Conservation (phyloP, 2,329 filamentous ascomycete species). For the Arachnomyces sp. region DNA sequence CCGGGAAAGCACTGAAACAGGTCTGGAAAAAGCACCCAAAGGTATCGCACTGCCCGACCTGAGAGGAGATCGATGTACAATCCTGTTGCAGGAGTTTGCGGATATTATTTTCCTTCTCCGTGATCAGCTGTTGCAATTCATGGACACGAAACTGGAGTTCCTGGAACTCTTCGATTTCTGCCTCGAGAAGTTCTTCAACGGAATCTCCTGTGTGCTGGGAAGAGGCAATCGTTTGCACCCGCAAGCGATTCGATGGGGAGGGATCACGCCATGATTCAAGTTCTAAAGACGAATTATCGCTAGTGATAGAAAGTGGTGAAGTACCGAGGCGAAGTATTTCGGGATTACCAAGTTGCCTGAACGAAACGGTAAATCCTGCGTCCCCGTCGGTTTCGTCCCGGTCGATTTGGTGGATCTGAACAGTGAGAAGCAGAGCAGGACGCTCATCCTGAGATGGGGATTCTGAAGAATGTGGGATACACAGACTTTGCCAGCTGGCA, state of each 20-base stretch:
- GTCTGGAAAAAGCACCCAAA: conserved; percentile 24
- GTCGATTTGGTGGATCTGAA: conserved; percentile 18
- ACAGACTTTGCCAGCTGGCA: conserved; percentile 21
- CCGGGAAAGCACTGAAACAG: conserved; percentile 22
- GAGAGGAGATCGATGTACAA: conserved; percentile 17
- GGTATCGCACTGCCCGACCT: conserved; percentile 17
- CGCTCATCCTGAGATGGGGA: conserved; percentile 7
- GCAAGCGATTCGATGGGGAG: conserved; percentile 5
- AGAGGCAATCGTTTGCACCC: not conserved
- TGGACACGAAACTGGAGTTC: conserved; percentile 18
- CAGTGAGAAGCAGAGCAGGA: conserved; percentile 21
- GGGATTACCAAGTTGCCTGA: conserved; percentile 20
- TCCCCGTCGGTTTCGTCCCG: conserved; percentile 12
- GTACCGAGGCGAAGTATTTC: conserved; percentile 21
- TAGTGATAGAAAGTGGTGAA: conserved; percentile 16
- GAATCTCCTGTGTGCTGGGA: no score
- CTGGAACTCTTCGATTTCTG: conserved; percentile 20
- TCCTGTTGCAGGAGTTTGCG: conserved; percentile 21
- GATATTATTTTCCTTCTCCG: conserved; percentile 20
- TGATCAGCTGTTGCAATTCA: conserved; percentile 18
- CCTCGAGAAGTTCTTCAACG: conserved; percentile 11
- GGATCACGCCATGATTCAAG: conserved; percentile 17
- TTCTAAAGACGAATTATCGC: conserved; percentile 11
- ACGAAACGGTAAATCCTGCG: conserved; percentile 29
- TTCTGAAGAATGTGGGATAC: conserved; percentile 17